Percentiles rank a stretch among this genome's conserved stretches.
phyloP scores from a whole-genome alignment of 805 yeast genomes.

The Lipomyces japonicus region DNA sequence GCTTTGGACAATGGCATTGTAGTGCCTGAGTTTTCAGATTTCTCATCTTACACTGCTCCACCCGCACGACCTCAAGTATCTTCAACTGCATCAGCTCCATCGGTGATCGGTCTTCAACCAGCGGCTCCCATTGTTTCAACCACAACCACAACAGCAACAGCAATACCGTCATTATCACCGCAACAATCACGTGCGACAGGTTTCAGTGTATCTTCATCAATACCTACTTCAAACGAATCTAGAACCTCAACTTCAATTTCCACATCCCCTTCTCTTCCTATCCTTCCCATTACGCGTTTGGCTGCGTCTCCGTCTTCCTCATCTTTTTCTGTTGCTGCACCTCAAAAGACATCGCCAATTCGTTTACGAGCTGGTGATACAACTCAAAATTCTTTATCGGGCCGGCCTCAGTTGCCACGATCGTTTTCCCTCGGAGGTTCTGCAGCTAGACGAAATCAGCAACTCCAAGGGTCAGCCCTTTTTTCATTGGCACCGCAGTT shows the following conservation, averaged over 20 bases:
- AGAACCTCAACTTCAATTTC: constrained; percentile 2
- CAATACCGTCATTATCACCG: not conserved
- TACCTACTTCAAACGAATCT: constrained; percentile 3
- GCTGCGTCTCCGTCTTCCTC: constrained; percentile 3
- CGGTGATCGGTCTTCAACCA: constrained; percentile 11
- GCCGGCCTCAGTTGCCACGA: constrained; percentile 15
- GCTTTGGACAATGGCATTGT: constrained; percentile 4
- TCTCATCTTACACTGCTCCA: constrained; percentile 15
- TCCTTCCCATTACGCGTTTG: constrained; percentile 4
- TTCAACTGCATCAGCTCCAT: constrained; percentile 9
- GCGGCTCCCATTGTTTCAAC: constrained; percentile 18
- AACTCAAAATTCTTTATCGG: not conserved
- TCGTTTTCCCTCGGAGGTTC: constrained; percentile 20
- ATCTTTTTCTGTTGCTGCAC: constrained; percentile 1
- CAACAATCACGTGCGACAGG: not conserved
- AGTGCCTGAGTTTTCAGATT: constrained; percentile 21
- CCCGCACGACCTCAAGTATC: constrained; percentile 2
- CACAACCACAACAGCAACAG: not conserved
- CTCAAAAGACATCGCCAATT: not conserved
- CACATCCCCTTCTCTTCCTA: constrained; percentile 8
- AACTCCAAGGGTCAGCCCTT: constrained; percentile 1
- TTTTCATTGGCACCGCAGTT: not conserved
- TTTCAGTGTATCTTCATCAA: not conserved
- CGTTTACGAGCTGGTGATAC: not conserved
- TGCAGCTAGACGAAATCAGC: constrained; percentile 5